phyloP scores from a whole-genome alignment of 257 asterid genomes.

The Nicotiana paniculata region DNA sequence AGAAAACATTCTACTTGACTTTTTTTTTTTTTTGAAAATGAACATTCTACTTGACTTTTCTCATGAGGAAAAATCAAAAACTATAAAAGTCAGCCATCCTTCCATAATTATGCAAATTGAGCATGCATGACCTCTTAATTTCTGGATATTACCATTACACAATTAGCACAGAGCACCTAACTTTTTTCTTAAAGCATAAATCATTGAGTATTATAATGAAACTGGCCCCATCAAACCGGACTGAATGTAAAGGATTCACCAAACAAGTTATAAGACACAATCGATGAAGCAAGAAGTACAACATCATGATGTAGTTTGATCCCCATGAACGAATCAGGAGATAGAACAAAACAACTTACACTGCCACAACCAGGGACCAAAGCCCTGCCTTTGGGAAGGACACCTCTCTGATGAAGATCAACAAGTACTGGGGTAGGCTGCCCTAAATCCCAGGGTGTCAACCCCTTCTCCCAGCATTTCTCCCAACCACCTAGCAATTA shows the following conservation, averaged over 20 bases:
- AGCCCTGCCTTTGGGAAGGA: slow-evolving; percentile 73
- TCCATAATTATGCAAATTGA: neutral
- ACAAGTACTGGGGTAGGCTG: slow-evolving; percentile 66
- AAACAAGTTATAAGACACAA: neutral
- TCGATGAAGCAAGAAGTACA: neutral
- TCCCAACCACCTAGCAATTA: slow-evolving; percentile 60
- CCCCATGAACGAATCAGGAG: neutral
- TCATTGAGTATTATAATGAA: neutral
- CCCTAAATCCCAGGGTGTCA: slow-evolving; percentile 95
- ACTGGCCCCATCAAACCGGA: neutral
- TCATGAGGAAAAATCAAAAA: neutral
- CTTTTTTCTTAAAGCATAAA: neutral
- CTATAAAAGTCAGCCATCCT: neutral
- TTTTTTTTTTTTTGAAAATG: no score
- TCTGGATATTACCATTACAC: neutral
- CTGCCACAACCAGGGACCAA: slow-evolving; percentile 89
- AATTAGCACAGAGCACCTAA: neutral
- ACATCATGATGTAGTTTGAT: neutral
- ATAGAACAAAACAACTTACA: slow-evolving; percentile 34
- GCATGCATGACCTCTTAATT: neutral
- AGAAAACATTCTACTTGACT: no score
- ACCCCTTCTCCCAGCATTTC: slow-evolving; percentile 61
- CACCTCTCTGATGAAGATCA: slow-evolving; percentile 53
- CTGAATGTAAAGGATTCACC: neutral
- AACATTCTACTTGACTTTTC: neutral